phyloP scores from a whole-genome alignment of 306 rosid genomes.

The Sphenostylis stenocarpa region DNA sequence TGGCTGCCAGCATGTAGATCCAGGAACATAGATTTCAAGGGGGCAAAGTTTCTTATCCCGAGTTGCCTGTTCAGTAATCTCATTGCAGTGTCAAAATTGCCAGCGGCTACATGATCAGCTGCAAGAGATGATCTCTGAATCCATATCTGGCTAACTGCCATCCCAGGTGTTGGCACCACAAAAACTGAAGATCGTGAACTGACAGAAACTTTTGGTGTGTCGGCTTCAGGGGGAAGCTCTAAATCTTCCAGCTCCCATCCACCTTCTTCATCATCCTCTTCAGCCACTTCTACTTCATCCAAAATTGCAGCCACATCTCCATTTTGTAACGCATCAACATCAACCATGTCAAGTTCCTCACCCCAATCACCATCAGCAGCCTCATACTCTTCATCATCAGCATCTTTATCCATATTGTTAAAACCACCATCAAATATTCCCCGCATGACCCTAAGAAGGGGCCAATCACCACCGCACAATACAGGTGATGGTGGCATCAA shows the following conservation, averaged over 20 bases:
- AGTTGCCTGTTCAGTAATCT: slow-evolving; percentile 84
- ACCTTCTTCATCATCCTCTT: slow-evolving; percentile 75
- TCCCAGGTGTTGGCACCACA: slow-evolving; percentile 87
- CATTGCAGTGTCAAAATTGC: slow-evolving; percentile 94
- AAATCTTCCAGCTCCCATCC: slow-evolving; percentile 96
- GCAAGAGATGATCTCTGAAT: slow-evolving; percentile 88
- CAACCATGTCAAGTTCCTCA: slow-evolving; percentile 77
- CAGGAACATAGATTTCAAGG: slow-evolving; percentile 72
- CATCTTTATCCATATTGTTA: slow-evolving; percentile 48
- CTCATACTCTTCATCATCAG: slow-evolving; percentile 70
- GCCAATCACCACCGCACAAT: slow-evolving; percentile 87
- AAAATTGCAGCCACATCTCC: slow-evolving; percentile 62
- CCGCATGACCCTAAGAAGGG: slow-evolving; percentile 81
- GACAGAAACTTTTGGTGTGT: slow-evolving; percentile 68
- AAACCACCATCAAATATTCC: slow-evolving; percentile 89
- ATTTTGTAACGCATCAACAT: slow-evolving; percentile 63
- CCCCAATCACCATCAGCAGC: slow-evolving; percentile 77
- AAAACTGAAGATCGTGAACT: slow-evolving; percentile 59
- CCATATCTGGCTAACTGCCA: slow-evolving; percentile 94
- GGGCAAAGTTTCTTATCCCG: slow-evolving; percentile 78
- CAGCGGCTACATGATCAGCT: slow-evolving; percentile 96
- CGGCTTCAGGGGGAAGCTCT: slow-evolving; percentile 83
- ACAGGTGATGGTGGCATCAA: slow-evolving; percentile 76
- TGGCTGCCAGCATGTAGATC: slow-evolving; percentile 83
- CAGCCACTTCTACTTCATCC: slow-evolving; percentile 65